A percentile compares a stretch with the other conserved stretches of the same genome.
Evolutionary conservation across 495 filamentous ascomycete species (phyloP).

Genomic region (Rostrohypoxylon terebratum): DNA sequence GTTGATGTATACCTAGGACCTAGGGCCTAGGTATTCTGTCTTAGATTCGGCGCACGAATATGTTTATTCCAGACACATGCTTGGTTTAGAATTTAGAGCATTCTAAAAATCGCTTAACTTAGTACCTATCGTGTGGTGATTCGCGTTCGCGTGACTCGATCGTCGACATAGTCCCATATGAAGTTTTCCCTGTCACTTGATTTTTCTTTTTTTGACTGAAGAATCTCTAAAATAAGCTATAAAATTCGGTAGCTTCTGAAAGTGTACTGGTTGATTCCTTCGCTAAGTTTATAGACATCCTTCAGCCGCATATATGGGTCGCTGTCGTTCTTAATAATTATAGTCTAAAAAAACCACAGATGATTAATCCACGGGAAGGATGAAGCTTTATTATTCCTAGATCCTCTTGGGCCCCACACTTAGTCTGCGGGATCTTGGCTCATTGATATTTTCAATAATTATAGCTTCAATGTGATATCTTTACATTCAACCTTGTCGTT

Average conservation of each 20-base stretch:
- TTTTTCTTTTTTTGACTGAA: neutral
- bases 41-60: neutral
- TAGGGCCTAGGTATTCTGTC: neutral
- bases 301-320: neutral
- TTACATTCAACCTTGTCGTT: neutral
- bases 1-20: neutral
- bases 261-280: neutral
- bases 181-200: neutral
- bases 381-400: neutral
- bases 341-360: neutral
- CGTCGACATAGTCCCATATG: neutral
- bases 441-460: neutral
- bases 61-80: too few species aligned
- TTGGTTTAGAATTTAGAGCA: too few species aligned
- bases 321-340: neutral
- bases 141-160: too few species aligned
- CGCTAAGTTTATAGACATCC: slow-evolving; percentile 1
- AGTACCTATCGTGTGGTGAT: neutral
- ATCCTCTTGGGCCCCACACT: neutral
- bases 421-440: neutral
- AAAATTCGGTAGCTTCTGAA: neutral
- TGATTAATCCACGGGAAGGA: neutral
- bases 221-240: neutral
- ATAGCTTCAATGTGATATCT: neutral
- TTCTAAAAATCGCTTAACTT: neutral